Conservation (phyloP, 2,329 filamentous ascomycete species). For the Colletotrichum cordylinicola region DNA sequence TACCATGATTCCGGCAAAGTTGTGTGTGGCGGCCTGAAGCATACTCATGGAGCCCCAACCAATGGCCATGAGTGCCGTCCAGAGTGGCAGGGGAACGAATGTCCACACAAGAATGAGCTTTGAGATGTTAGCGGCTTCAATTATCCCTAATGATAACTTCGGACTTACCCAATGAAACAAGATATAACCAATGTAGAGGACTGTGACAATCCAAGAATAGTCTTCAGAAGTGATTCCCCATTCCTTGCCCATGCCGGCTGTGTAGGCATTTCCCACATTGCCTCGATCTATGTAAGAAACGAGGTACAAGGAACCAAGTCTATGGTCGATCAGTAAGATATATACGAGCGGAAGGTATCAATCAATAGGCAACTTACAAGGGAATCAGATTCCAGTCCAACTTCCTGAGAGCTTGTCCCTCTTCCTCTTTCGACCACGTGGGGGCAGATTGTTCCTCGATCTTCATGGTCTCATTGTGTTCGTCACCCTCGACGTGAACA, state of each 20-base stretch:
- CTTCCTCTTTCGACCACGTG: slow-evolving; percentile 4
- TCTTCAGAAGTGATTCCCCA: slow-evolving; percentile 13
- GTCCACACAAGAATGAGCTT: slow-evolving; percentile 20
- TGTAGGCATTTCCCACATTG: slow-evolving; percentile 18
- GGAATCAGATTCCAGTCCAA: slow-evolving; percentile 8
- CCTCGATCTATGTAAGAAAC: slow-evolving; percentile 12
- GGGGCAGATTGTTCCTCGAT: no score
- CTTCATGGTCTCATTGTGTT: background rate
- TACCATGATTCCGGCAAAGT: slow-evolving; percentile 40
- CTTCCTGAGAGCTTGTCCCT: background rate
- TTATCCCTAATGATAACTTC: no score
- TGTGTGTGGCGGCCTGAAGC: slow-evolving; percentile 36
- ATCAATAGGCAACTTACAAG: no score
- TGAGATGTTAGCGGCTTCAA: background rate
- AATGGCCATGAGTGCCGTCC: slow-evolving; percentile 18
- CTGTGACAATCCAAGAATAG: slow-evolving; percentile 17
- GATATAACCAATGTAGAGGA: slow-evolving; percentile 7
- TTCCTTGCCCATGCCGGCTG: slow-evolving; percentile 12
- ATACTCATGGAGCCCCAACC: slow-evolving; percentile 23
- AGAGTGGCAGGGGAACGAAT: slow-evolving; percentile 23
- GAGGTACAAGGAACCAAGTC: background rate
- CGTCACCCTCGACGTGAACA: background rate
- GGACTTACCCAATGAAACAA: background rate
- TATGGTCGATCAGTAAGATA: background rate
- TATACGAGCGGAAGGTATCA: no score